Percentiles rank a stretch among this genome's conserved stretches.
These are phyloP conservation scores for Corylus avellana DNA, from an alignment of 306 rosid genomes.

Conservation along the genomic window DNA sequence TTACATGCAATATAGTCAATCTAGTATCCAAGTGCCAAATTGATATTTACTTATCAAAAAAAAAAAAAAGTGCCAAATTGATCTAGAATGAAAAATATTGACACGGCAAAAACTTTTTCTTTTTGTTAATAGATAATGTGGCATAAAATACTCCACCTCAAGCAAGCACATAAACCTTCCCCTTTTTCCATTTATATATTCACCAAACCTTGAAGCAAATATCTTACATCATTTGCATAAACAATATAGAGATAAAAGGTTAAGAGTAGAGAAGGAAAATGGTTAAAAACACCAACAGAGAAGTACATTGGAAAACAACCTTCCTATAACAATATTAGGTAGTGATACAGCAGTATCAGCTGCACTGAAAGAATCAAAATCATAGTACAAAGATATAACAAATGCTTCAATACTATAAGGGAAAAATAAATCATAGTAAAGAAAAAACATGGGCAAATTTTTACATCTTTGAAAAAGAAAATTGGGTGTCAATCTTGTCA, in stretches of 20 bases:
- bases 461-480: neutral
- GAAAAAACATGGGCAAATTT: constrained; percentile 1
- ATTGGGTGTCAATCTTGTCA: neutral
- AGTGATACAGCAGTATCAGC: constrained; percentile 16
- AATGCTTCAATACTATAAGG: neutral
- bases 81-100: neutral
- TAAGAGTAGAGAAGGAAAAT: no score
- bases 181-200: no score
- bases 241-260: no score
- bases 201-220: no score
- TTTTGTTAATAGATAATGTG: neutral
- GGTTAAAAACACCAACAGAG: no score
- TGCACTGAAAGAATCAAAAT: neutral
- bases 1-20: neutral
- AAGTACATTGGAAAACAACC: neutral
- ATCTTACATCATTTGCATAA: no score
- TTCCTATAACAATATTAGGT: constrained; percentile 2
- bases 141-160: neutral
- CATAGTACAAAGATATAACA: neutral
- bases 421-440: neutral
- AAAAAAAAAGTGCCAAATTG: neutral
- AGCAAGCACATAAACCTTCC: neutral
- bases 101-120: neutral
- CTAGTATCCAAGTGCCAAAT: neutral
- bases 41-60: neutral